phyloP scores from a whole-genome alignment of 306 rosid species.

The Pueraria montana region DNA sequence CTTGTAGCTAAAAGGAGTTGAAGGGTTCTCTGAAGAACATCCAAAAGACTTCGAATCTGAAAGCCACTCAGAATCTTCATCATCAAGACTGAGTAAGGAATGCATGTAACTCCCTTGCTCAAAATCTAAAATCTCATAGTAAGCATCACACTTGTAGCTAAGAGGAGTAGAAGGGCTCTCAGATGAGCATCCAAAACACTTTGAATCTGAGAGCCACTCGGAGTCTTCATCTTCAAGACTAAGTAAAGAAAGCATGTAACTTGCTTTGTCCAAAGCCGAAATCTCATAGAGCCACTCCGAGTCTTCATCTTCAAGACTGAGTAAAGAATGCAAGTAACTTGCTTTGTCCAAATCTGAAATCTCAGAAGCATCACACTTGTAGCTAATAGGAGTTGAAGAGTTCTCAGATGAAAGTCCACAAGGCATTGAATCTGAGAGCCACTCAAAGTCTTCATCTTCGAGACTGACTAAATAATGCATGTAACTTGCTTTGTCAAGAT shows the following conservation, averaged over 20 bases:
- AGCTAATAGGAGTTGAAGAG: too few relatives aligned
- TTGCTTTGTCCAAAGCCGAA: too few relatives aligned
- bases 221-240: slow-evolving; percentile 57
- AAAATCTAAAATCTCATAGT: neutral
- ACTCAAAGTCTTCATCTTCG: too few relatives aligned
- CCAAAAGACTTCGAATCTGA: neutral
- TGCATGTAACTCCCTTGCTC: neutral
- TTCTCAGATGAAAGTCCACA: too few relatives aligned
- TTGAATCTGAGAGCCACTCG: slow-evolving; percentile 54
- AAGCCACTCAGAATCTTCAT: neutral
- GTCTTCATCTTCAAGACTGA: too few relatives aligned
- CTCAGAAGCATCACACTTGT: too few relatives aligned
- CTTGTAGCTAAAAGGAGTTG: slow-evolving; percentile 19
- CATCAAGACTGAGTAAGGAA: neutral
- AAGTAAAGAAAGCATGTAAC: slow-evolving; percentile 52
- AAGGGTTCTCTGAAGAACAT: neutral
- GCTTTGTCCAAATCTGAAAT: too few relatives aligned
- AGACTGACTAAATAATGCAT: too few relatives aligned
- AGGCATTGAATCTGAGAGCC: too few relatives aligned
- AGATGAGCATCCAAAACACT: neutral
- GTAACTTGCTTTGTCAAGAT: too few relatives aligned
- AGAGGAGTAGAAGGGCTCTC: neutral
- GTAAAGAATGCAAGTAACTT: too few relatives aligned
- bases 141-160: neutral
- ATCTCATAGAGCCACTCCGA: too few relatives aligned